These are phyloP conservation scores for Hortaea werneckii DNA, from an alignment of 2,329 filamentous ascomycete genomes.

Conservation along the genomic window DNA sequence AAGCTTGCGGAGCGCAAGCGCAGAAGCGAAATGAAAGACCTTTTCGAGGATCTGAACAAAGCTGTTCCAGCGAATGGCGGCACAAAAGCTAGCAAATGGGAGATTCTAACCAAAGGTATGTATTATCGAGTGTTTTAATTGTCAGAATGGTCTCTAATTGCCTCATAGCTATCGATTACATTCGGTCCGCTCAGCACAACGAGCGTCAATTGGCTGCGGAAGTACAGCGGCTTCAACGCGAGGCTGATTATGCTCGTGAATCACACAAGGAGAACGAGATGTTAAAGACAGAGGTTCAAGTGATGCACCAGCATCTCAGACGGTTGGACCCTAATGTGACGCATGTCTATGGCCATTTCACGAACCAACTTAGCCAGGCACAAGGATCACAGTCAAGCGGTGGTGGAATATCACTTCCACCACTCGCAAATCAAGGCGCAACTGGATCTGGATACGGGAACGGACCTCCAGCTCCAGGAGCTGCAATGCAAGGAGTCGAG, in stretches of 20 bases:
- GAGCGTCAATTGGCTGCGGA: slow-evolving; percentile 31
- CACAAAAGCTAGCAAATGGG: slow-evolving; percentile 82
- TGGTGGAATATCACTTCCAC: slow-evolving; percentile 25
- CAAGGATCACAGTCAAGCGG: slow-evolving; percentile 22
- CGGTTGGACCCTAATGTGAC: slow-evolving; percentile 36
- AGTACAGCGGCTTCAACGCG: slow-evolving; percentile 32
- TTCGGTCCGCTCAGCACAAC: slow-evolving; percentile 29
- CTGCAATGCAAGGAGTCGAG: slow-evolving; percentile 41
- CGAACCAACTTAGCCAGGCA: slow-evolving; percentile 32
- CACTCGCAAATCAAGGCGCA: slow-evolving; percentile 16
- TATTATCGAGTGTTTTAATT: slow-evolving; percentile 1
- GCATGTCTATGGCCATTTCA: slow-evolving; percentile 40
- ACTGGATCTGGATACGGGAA: slow-evolving; percentile 15
- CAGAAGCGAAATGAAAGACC: slow-evolving; percentile 77
- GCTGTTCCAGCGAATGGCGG: slow-evolving; percentile 72
- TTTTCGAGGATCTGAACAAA: slow-evolving; percentile 71
- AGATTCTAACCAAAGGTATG: slow-evolving; percentile 74
- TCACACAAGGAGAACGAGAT: slow-evolving; percentile 38
- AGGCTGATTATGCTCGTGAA: slow-evolving; percentile 34
- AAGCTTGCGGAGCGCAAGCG: slow-evolving; percentile 78
- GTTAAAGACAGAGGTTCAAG: slow-evolving; percentile 36
- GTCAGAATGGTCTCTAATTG: not conserved
- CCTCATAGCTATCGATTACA: slow-evolving; percentile 39
- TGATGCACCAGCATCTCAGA: slow-evolving; percentile 37
- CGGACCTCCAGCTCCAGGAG: slow-evolving; percentile 24